These are phyloP conservation scores for Homolaphlyctis polyrhiza DNA, from an alignment of 371 early-diverging fungal genomes.

Conservation along the genomic window DNA sequence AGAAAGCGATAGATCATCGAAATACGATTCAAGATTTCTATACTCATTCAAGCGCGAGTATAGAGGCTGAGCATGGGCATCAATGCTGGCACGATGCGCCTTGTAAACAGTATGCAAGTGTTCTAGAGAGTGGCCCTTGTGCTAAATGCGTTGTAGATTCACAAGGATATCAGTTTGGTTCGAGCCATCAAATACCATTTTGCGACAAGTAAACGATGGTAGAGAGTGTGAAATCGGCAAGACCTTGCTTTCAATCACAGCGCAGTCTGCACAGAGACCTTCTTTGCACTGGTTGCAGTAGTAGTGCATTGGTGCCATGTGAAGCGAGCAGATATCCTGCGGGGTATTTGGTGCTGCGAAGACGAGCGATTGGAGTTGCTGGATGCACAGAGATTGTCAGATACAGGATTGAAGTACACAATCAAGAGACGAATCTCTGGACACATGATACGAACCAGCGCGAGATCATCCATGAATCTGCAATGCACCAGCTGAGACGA, in stretches of 20 bases:
- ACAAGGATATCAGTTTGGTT: too few relatives aligned
- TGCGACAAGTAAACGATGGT: neutral
- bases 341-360: slow-evolving; percentile 1
- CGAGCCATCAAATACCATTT: too few relatives aligned
- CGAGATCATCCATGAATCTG: slow-evolving; percentile 35
- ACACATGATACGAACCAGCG: slow-evolving; percentile 10
- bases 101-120: slow-evolving; percentile 25
- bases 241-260: slow-evolving; percentile 29
- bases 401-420: too few relatives aligned
- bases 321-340: slow-evolving; percentile 13
- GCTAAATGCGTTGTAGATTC: slow-evolving; percentile 5
- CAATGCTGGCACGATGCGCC: slow-evolving; percentile 8
- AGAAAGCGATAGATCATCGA: neutral
- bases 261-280: slow-evolving; percentile 36
- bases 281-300: slow-evolving; percentile 28
- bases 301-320: slow-evolving; percentile 25
- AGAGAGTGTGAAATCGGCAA: neutral
- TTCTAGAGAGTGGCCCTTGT: slow-evolving; percentile 22
- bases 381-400: too few relatives aligned
- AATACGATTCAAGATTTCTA: neutral
- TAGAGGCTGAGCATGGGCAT: neutral
- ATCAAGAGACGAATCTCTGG: too few relatives aligned
- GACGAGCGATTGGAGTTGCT: slow-evolving; percentile 21
- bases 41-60: neutral
- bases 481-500: slow-evolving; percentile 26